phyloP scores from a whole-genome alignment of 2,329 filamentous ascomycete genomes.

The Tolypocladium inflatum region DNA sequence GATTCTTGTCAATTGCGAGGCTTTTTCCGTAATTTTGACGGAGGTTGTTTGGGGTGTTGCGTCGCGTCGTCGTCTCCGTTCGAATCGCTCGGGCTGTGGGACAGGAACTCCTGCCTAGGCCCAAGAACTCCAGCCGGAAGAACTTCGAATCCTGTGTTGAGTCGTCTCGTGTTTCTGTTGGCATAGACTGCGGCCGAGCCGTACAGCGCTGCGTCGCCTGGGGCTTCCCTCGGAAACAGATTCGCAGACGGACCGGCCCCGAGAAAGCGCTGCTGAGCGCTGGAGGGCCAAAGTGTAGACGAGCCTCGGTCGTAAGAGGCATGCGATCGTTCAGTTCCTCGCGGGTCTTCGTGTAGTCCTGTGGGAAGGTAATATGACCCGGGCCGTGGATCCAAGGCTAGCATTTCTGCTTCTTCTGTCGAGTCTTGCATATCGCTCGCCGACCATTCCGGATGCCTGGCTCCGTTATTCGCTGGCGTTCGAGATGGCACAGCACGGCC shows the following conservation, averaged over 20 bases:
- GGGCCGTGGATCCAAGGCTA: background rate
- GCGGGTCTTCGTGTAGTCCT: background rate
- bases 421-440: background rate
- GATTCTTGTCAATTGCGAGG: background rate
- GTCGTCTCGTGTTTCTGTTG: slow-evolving; percentile 2
- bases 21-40: background rate
- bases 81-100: background rate
- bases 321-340: background rate
- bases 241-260: background rate
- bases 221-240: too few relatives aligned
- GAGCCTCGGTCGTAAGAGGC: background rate
- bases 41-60: background rate
- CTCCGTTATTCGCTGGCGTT: background rate
- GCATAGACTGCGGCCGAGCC: slow-evolving; percentile 6
- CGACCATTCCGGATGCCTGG: background rate
- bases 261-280: background rate
- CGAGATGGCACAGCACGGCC: background rate
- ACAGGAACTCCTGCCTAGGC: slow-evolving; percentile 2
- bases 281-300: background rate
- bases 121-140: slow-evolving; percentile 6
- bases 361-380: background rate
- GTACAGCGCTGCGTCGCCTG: background rate
- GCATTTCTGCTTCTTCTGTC: background rate
- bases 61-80: background rate
- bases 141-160: slow-evolving; percentile 5